Evolutionary conservation across 2,329 filamentous ascomycete species (phyloP).

Genomic region (Cercospora sp.): DNA sequence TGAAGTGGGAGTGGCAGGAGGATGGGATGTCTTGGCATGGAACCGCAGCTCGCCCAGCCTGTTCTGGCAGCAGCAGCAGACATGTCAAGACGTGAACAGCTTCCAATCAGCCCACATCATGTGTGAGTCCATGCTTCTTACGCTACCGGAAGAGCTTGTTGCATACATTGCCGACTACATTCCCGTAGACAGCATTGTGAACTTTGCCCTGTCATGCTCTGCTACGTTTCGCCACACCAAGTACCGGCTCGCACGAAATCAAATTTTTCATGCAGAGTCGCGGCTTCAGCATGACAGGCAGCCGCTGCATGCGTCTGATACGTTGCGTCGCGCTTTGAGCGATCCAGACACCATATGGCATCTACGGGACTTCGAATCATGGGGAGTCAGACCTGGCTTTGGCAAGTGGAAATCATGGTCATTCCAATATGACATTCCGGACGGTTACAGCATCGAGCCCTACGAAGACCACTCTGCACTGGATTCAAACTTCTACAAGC

Average conservation of each 20-base stretch:
- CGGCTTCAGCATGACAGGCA: slow-evolving; percentile 10
- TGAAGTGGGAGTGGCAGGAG: background rate
- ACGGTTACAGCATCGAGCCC: background rate
- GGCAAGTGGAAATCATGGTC: slow-evolving; percentile 15
- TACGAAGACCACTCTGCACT: slow-evolving; percentile 6
- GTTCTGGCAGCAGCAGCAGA: background rate
- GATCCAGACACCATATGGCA: slow-evolving; percentile 20
- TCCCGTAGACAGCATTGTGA: slow-evolving; percentile 3
- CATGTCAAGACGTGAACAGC: background rate
- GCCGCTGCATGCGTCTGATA: slow-evolving; percentile 4
- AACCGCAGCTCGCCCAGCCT: background rate
- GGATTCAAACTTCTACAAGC: slow-evolving; percentile 11
- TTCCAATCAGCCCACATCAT: background rate
- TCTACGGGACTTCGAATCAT: slow-evolving; percentile 20
- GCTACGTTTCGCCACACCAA: background rate
- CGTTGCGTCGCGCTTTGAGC: slow-evolving; percentile 7
- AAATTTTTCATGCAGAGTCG: background rate
- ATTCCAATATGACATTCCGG: background rate
- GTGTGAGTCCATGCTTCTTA: background rate
- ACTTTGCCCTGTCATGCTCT: slow-evolving; percentile 9
- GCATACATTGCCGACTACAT: slow-evolving; percentile 13
- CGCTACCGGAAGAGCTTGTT: slow-evolving; percentile 22
- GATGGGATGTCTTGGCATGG: background rate
- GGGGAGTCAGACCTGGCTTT: slow-evolving; percentile 18
- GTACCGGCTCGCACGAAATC: background rate